phyloP scores from a whole-genome alignment of 140 eudicot species.

The Cichorium intybus region DNA sequence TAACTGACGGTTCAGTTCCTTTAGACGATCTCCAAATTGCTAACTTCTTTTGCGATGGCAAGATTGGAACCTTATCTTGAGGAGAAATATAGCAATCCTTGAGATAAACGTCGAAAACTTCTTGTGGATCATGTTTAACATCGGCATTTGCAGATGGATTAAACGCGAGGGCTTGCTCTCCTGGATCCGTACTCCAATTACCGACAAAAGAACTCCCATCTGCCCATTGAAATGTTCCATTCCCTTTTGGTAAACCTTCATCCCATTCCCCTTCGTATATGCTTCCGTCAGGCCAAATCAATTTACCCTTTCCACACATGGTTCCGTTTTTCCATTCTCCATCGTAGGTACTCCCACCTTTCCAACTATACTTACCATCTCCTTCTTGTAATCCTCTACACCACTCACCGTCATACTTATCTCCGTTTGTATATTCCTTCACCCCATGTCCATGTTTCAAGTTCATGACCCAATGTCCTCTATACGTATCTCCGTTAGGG shows the following conservation, averaged over 20 bases:
- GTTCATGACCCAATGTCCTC: constrained; percentile 75
- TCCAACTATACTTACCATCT: constrained; percentile 67
- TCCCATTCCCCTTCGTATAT: constrained; percentile 68
- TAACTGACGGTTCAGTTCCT: constrained; percentile 36
- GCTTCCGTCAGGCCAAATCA: constrained; percentile 63
- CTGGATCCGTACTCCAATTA: constrained; percentile 61
- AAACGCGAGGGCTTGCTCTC: constrained; percentile 51
- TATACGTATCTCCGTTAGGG: constrained; percentile 54
- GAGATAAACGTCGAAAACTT: constrained; percentile 47
- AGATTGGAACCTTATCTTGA: constrained; percentile 58
- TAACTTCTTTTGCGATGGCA: constrained; percentile 88
- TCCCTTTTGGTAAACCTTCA: constrained; percentile 62
- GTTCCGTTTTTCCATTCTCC: constrained; percentile 76
- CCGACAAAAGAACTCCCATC: constrained; percentile 73
- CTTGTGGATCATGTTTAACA: constrained; percentile 61
- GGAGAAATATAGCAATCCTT: constrained; percentile 49
- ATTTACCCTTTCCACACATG: constrained; percentile 56
- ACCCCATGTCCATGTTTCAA: constrained; percentile 69
- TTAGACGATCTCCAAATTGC: constrained; percentile 86
- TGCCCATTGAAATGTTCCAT: constrained; percentile 53
- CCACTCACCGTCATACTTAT: constrained; percentile 77
- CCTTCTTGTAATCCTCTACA: constrained; percentile 76
- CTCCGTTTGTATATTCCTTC: constrained; percentile 59
- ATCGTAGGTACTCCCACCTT: constrained; percentile 48
- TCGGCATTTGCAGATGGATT: constrained; percentile 33